Evolutionary conservation across 1,284 basidiomycete genomes (phyloP).

Genomic region (Phlebopus sp.): DNA sequence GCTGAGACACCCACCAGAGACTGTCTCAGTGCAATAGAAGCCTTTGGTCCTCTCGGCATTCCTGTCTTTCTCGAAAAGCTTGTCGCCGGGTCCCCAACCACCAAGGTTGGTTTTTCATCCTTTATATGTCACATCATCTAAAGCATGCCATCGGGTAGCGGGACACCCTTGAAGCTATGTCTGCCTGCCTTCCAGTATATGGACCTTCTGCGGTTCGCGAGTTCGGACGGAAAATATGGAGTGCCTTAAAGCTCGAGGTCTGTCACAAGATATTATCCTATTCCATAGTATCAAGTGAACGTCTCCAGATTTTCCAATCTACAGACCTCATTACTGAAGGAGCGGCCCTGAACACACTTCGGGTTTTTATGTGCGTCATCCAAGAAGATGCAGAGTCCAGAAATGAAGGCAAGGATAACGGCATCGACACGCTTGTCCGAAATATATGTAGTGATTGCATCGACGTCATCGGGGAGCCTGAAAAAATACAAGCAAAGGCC

Average conservation of each 20-base stretch:
- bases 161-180: conserved; percentile 78
- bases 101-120: conserved; percentile 60
- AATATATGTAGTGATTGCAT: conserved; percentile 81
- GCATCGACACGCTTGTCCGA: conserved; percentile 61
- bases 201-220: conserved; percentile 61
- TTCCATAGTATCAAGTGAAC: conserved; percentile 5
- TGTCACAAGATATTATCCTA: conserved; percentile 10
- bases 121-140: background rate
- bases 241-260: conserved; percentile 84
- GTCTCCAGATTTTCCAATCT: conserved; percentile 82
- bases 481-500: conserved; percentile 86
- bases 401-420: conserved; percentile 34
- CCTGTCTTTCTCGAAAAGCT: conserved; percentile 94
- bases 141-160: conserved; percentile 45
- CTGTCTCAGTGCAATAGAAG: conserved; percentile 78
- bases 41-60: conserved; percentile 83
- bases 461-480: conserved; percentile 78
- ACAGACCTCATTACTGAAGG: conserved; percentile 72
- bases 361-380: conserved; percentile 71
- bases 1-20: conserved; percentile 25
- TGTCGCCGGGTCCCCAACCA: conserved; percentile 74
- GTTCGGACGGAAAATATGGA: conserved; percentile 80
- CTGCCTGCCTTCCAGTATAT: conserved; percentile 78
- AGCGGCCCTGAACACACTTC: conserved; percentile 68
- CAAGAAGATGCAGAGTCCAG: conserved; percentile 45